Percentiles rank a stretch among this genome's conserved stretches.
Evolutionary conservation across 805 yeast genomes (phyloP).

Genomic region (Metschnikowia aberdeeniae): DNA sequence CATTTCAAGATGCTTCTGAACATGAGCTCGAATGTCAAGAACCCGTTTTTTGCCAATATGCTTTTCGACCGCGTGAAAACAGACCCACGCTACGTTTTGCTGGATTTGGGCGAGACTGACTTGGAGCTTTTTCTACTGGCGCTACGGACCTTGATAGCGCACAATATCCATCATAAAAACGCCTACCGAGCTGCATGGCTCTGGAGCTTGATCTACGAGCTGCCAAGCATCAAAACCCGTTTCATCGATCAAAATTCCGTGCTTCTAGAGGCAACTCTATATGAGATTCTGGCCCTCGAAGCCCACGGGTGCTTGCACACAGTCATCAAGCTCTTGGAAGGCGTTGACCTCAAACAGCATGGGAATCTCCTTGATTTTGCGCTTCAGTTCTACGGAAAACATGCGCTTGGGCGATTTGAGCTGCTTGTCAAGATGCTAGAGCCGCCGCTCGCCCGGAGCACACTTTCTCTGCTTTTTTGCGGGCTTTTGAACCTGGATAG

Average conservation of each 20-base stretch:
- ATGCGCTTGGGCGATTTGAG: conserved; percentile 11
- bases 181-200: conserved; percentile 13
- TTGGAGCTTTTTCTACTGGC: background rate
- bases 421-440: conserved; percentile 19
- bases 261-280: conserved; percentile 3
- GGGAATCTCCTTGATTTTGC: conserved; percentile 13
- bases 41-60: conserved; percentile 19
- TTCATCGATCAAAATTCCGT: conserved; percentile 4
- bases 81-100: background rate
- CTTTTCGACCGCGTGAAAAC: conserved; percentile 11
- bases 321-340: background rate
- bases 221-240: background rate
- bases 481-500: conserved; percentile 26
- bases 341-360: conserved; percentile 1
- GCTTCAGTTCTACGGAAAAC: conserved; percentile 19
- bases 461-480: conserved; percentile 30
- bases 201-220: conserved; percentile 12
- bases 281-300: background rate
- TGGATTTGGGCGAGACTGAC: background rate
- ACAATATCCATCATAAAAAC: conserved; percentile 15
- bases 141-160: background rate
- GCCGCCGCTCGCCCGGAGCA: conserved; percentile 32
- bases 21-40: conserved; percentile 6
- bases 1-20: conserved; percentile 7
- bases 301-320: background rate